These are phyloP conservation scores for Condylostoma magnum DNA, from an alignment of 169 alveolate species.

Conservation along the genomic window DNA sequence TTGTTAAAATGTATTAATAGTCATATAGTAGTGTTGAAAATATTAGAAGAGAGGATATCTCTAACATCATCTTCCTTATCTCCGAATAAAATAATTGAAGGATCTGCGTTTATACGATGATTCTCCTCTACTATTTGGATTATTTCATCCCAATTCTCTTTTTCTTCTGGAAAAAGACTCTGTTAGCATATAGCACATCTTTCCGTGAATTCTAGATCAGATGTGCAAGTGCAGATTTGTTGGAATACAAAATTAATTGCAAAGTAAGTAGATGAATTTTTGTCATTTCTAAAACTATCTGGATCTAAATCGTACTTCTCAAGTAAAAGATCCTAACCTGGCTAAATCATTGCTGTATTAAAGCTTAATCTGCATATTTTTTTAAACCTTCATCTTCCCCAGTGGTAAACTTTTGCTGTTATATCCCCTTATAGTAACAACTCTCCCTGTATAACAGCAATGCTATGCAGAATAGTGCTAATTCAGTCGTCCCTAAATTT, in stretches of 20 bases:
- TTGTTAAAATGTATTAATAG: not conserved
- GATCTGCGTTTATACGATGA: conserved; percentile 2
- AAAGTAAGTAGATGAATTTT: not conserved
- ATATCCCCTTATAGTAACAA: conserved; percentile 50
- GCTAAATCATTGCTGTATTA: conserved; percentile 48
- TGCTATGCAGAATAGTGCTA: not conserved
- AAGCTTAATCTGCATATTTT: conserved; percentile 54
- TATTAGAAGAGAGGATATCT: too few species aligned
- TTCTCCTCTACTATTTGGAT: not conserved
- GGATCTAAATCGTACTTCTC: not conserved
- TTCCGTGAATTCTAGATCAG: conserved; percentile 7
- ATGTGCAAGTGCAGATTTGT: conserved; percentile 27
- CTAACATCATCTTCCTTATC: too few species aligned
- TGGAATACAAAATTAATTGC: conserved; percentile 21
- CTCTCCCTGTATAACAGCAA: not conserved
- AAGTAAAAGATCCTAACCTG: not conserved
- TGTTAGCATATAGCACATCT: conserved; percentile 32
- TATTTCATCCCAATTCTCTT: conserved; percentile 23
- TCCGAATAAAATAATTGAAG: too few species aligned
- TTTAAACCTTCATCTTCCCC: conserved; percentile 32
- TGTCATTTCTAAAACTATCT: not conserved
- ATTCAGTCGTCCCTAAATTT: conserved; percentile 19
- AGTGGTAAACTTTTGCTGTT: conserved; percentile 36
- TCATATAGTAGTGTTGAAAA: not conserved
- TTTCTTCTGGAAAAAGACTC: not conserved